Base-by-base conservation (phyloP, 768 basidiomycete genomes). In the Tephrocybe rancida region DNA sequence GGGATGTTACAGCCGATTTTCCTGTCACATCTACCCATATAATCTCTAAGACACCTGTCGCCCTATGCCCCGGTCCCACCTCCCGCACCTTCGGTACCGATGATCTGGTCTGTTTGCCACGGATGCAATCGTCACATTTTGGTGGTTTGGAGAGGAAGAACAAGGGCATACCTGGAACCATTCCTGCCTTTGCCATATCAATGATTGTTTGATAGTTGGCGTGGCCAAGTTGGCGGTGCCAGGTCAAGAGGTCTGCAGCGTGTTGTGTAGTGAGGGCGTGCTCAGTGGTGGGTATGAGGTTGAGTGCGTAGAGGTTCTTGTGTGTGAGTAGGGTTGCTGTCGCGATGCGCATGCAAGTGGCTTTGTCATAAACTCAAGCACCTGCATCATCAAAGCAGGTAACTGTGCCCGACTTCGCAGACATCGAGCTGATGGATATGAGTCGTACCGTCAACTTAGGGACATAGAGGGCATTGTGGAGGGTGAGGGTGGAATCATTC, bases 221-320 rank as follows among this genome's bases (percentile, higher is more conserved):
- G 29, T 54, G 53, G 2, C 53, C 46, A 6, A 54, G 53, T 5
- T 39, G 19, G 13, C 18, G 3, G 18, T 53, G 52, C 52, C 52
- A 53, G 11, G 52, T 39, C 13, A 18, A 9, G 1, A 42, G 19
- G 24, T 35, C 9, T 16, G 8, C n/a, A 14, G 26, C 13, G 13
- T 21, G 32, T 32, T 47, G 46, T 1, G 39, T 38, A 11, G 29
- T 18, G 22, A 21, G 37, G 3, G 52, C 26, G n/a, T 27, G 26
- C 3, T 35, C 44, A 18, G 9, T 6, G 37, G 37, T 18, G 5
- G 37, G 16, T 13, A 6, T 16, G 14, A 45, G 5, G 7, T 54
- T 27, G 13, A 54, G 30, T 25, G 53, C 8, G 14, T 54, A 54
- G 22, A 54, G 42, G 10, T 22, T 27, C 38, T 41, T 54, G 13